Conservation (phyloP, 805 yeast genomes). For the Citeromyces matritensis region DNA sequence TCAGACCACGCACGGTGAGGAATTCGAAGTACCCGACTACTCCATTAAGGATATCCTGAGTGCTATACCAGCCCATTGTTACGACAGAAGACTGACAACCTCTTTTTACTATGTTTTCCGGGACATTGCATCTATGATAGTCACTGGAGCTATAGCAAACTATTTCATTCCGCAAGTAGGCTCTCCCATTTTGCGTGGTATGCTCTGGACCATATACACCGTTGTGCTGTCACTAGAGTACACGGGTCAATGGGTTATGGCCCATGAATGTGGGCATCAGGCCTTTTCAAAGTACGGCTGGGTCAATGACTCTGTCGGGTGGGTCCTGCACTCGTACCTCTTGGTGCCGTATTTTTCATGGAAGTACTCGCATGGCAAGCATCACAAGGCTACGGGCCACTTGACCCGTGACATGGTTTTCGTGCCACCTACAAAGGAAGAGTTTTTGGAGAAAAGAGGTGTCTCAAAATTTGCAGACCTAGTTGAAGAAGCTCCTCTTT, state of each 20-base stretch:
- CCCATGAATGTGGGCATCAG: conserved; percentile 53
- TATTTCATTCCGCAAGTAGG: conserved; percentile 25
- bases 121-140: conserved; percentile 29
- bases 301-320: conserved; percentile 42
- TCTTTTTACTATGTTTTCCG: conserved; percentile 38
- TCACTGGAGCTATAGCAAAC: conserved; percentile 26
- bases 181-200: conserved; percentile 17
- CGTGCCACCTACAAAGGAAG: conserved; percentile 36
- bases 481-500: conserved; percentile 40
- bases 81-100: conserved; percentile 31
- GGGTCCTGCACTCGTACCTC: conserved; percentile 43
- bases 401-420: conserved; percentile 45
- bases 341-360: conserved; percentile 49
- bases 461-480: conserved; percentile 24
- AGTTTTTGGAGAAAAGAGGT: conserved; percentile 17
- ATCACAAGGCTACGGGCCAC: conserved; percentile 52
- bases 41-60: conserved; percentile 40
- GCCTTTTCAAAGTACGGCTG: conserved; percentile 40
- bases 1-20: conserved; percentile 34
- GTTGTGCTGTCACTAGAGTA: conserved; percentile 30
- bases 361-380: conserved; percentile 46
- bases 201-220: conserved; percentile 23
- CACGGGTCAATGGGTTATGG: conserved; percentile 46
- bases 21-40: conserved; percentile 46
- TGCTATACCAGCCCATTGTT: conserved; percentile 48